These are phyloP conservation scores for Apiospora aurea DNA, from an alignment of 2,329 filamentous ascomycete species.

Conservation along the genomic window DNA sequence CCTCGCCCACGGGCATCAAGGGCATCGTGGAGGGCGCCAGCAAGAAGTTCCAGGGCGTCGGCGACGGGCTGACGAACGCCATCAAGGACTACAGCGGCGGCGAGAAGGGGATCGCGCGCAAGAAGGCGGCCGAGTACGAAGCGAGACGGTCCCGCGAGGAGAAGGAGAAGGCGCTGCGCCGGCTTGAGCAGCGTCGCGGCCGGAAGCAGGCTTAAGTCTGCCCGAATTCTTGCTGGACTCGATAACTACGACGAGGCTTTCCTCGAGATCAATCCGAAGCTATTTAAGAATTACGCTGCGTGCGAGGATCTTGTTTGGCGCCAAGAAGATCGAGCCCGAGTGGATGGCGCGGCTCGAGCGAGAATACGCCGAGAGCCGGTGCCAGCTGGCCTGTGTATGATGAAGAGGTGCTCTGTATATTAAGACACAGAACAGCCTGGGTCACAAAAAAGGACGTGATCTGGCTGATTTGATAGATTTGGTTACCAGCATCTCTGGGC, in stretches of 20 bases:
- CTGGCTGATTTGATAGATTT: not conserved
- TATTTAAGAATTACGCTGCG: too few relatives aligned
- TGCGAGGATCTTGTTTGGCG: too few relatives aligned
- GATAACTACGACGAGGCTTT: too few relatives aligned
- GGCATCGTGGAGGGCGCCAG: conserved; percentile 10
- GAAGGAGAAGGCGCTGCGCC: conserved; percentile 19
- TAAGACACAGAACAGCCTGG: not conserved
- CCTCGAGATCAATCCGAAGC: too few relatives aligned
- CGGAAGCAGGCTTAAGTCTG: not conserved
- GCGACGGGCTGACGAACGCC: not conserved
- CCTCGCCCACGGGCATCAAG: conserved; percentile 28
- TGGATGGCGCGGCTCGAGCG: too few relatives aligned
- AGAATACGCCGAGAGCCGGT: too few relatives aligned
- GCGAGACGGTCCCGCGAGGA: not conserved
- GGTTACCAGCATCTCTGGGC: not conserved
- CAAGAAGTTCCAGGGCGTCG: not conserved
- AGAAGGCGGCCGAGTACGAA: conserved; percentile 24
- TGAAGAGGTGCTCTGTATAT: conserved; percentile 9
- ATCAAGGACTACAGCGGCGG: conserved; percentile 16
- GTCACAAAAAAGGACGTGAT: not conserved
- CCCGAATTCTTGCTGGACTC: not conserved
- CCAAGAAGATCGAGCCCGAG: too few relatives aligned
- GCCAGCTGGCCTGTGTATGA: not conserved
- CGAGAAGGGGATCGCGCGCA: not conserved
- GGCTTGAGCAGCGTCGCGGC: not conserved